phyloP scores from a whole-genome alignment of 257 asterid genomes.

The Solanum tarijense region DNA sequence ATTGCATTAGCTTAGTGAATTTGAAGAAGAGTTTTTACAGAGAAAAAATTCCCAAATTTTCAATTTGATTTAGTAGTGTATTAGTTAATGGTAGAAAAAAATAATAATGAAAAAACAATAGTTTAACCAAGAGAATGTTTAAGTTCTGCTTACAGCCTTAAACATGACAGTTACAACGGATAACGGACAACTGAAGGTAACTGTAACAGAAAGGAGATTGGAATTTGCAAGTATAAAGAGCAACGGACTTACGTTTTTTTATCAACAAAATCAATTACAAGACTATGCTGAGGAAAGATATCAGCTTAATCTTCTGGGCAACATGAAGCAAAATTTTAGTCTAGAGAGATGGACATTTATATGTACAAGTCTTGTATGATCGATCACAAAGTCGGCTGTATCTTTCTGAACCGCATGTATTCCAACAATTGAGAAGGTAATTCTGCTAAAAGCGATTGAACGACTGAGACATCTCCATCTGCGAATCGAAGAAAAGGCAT shows the following conservation, averaged over 20 bases:
- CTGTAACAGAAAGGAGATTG: not conserved
- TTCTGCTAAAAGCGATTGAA: conserved; percentile 87
- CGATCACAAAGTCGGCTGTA: conserved; percentile 41
- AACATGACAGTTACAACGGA: not conserved
- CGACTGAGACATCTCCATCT: conserved; percentile 70
- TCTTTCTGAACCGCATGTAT: conserved; percentile 64
- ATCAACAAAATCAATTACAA: conserved; percentile 17
- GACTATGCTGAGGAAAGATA: not conserved
- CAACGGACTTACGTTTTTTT: not conserved
- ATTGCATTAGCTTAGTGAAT: not conserved
- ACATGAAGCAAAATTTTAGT: not conserved
- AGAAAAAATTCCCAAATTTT: not conserved
- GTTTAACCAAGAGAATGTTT: not conserved
- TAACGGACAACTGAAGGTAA: not conserved
- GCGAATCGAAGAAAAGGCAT: conserved; percentile 15
- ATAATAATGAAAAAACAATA: not conserved
- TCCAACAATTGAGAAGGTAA: conserved; percentile 84
- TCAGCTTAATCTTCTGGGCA: conserved; percentile 12
- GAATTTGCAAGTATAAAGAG: not conserved
- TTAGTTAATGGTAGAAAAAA: not conserved
- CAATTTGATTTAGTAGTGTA: not conserved
- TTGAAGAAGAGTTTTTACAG: not conserved
- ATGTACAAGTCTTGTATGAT: conserved; percentile 34
- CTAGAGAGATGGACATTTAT: conserved; percentile 7
- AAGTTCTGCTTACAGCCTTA: not conserved